Evolutionary conservation across 306 rosid genomes (phyloP).

Genomic region (Trifolium subterraneum): DNA sequence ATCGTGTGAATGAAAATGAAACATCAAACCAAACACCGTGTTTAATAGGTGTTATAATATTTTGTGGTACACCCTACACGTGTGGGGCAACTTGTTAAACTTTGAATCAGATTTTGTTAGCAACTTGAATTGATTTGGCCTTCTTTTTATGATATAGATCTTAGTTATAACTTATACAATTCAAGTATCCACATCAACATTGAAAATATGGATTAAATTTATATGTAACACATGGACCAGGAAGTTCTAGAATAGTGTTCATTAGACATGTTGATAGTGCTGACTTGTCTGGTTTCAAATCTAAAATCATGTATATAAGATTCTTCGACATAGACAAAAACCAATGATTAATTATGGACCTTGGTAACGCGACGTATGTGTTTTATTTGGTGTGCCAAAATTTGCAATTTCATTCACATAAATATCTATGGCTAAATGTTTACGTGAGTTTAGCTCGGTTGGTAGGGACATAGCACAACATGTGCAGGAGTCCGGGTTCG

Average conservation of each 20-base stretch:
- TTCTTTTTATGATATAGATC: slow-evolving; percentile 15
- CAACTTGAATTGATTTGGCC: slow-evolving; percentile 34
- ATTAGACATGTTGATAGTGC: slow-evolving; percentile 16
- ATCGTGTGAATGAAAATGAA: slow-evolving; percentile 42
- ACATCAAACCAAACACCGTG: slow-evolving; percentile 33
- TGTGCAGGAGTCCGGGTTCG: no score
- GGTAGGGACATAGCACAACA: no score
- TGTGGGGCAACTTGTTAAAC: slow-evolving; percentile 31
- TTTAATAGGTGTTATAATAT: slow-evolving; percentile 1
- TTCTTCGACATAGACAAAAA: slow-evolving; percentile 33
- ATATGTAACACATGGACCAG: slow-evolving; percentile 17
- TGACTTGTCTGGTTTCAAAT: slow-evolving; percentile 17
- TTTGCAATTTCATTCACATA: slow-evolving; percentile 3
- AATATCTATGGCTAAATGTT: neutral
- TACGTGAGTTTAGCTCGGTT: no score
- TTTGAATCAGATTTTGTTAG: slow-evolving; percentile 25
- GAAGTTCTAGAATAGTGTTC: slow-evolving; percentile 30
- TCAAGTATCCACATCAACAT: slow-evolving; percentile 20
- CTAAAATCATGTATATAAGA: neutral
- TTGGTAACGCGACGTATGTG: neutral
- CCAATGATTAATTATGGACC: slow-evolving; percentile 31
- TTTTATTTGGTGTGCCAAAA: neutral
- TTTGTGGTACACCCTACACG: slow-evolving; percentile 7
- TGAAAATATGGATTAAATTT: slow-evolving; percentile 15
- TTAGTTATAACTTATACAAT: no score